Conservation (phyloP, 345 rosid genomes). For the Corchorus olitorius region DNA sequence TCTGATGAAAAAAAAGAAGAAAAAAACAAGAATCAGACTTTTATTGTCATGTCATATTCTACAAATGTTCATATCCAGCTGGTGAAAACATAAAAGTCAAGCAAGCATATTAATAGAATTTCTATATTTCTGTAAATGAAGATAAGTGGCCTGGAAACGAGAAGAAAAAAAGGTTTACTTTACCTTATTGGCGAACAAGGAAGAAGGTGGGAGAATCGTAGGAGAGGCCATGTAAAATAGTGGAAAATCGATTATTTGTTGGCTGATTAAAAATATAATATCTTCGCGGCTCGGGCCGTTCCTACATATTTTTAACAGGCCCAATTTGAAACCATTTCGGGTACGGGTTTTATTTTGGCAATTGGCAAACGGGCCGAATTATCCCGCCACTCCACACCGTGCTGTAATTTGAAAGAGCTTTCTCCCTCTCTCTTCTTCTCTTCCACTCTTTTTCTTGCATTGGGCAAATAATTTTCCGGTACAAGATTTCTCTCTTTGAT, state of each 20-base stretch:
- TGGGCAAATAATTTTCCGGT: neutral
- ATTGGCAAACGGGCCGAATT: constrained; percentile 1
- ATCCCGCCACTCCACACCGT: constrained; percentile 35
- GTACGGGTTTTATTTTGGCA: constrained; percentile 1
- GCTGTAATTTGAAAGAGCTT: constrained; percentile 20
- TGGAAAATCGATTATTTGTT: too few relatives aligned
- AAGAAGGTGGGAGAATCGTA: neutral
- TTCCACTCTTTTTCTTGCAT: neutral
- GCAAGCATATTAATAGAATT: neutral
- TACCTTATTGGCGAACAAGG: constrained; percentile 18
- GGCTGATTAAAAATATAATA: neutral
- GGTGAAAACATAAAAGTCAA: neutral
- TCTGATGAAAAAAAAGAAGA: constrained; percentile 7
- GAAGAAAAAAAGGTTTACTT: neutral
- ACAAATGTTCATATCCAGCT: neutral
- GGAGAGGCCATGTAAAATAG: constrained; percentile 3
- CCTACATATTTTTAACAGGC: too few relatives aligned
- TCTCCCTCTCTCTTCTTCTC: neutral
- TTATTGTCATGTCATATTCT: neutral
- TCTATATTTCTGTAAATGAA: neutral
- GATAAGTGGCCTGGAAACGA: neutral
- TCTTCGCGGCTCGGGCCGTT: too few relatives aligned
- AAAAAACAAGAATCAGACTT: neutral
- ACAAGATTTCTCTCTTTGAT: neutral
- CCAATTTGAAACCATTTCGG: too few relatives aligned